A percentile compares a stretch with the other conserved stretches of the same genome.
Conservation (phyloP, 1,284 basidiomycete genomes). For the Ceratorhiza oryzae-sativae region DNA sequence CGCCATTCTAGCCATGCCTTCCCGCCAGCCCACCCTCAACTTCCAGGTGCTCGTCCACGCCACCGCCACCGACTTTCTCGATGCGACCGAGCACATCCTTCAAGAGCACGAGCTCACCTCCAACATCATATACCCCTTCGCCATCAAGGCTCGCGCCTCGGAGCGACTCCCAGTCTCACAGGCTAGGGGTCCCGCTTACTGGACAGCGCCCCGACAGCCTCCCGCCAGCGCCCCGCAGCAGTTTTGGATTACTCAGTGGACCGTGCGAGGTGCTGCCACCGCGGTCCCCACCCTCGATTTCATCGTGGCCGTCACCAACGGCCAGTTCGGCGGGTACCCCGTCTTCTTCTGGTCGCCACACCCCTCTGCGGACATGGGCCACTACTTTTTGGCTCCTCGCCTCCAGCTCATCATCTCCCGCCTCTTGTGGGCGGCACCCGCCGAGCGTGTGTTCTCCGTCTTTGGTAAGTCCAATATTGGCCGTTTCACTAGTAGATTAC, state of each 20-base stretch:
- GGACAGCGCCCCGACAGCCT: conserved; percentile 26
- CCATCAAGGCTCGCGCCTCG: conserved; percentile 49
- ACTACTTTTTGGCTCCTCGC: conserved; percentile 50
- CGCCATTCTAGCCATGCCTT: conserved; percentile 10
- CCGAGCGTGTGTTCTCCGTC: conserved; percentile 67
- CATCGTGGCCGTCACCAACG: conserved; percentile 64
- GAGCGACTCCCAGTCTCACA: conserved; percentile 42
- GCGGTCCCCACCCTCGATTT: conserved; percentile 54
- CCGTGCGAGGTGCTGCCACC: conserved; percentile 18
- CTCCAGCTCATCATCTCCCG: conserved; percentile 51
- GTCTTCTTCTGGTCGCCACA: conserved; percentile 61
- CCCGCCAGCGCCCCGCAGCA: conserved; percentile 46
- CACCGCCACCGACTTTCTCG: conserved; percentile 55
- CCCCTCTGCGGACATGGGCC: conserved; percentile 49
- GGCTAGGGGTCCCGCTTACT: conserved; percentile 14
- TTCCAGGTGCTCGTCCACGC: conserved; percentile 56
- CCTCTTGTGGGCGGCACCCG: conserved; percentile 52
- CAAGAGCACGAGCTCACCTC: conserved; percentile 54
- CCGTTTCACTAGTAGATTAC: conserved; percentile 1
- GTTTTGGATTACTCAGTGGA: conserved; percentile 59
- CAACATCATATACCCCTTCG: conserved; percentile 64
- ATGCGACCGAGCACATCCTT: conserved; percentile 54
- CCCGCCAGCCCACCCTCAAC: conserved; percentile 24
- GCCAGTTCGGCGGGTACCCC: conserved; percentile 63
- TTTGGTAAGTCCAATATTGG: conserved; percentile 55